A percentile compares a stretch with the other conserved stretches of the same genome.
phyloP scores from a whole-genome alignment of 1,284 basidiomycete species.

The Testicularia cyperi region DNA sequence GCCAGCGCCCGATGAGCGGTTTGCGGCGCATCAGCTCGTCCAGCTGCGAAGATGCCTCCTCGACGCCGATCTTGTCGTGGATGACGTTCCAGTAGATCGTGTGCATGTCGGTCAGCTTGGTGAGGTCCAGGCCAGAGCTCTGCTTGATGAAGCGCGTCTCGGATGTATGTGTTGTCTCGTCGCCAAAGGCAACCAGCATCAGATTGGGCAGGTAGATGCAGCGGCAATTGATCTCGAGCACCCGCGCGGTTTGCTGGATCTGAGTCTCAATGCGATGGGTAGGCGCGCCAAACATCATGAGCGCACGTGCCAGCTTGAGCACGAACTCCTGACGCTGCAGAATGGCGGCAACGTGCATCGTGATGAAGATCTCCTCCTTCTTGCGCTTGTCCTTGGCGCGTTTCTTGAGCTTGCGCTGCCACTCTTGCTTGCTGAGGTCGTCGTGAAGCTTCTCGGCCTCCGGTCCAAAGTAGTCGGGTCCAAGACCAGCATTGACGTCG shows the following conservation, averaged over 20 bases:
- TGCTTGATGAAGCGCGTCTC: slow-evolving; percentile 69
- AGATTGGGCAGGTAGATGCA: slow-evolving; percentile 85
- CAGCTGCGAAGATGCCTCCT: slow-evolving; percentile 73
- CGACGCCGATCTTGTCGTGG: slow-evolving; percentile 79
- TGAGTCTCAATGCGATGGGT: slow-evolving; percentile 83
- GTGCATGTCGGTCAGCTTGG: slow-evolving; percentile 69
- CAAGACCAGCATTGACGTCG: slow-evolving; percentile 21
- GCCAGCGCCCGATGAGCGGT: slow-evolving; percentile 57
- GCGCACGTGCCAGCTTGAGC: slow-evolving; percentile 79
- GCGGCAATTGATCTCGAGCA: slow-evolving; percentile 79
- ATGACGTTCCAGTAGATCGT: slow-evolving; percentile 83
- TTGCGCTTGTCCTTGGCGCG: slow-evolving; percentile 52
- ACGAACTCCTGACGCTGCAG: slow-evolving; percentile 85
- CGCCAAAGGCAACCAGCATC: slow-evolving; percentile 67
- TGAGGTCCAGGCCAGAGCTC: slow-evolving; percentile 50
- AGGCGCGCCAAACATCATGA: slow-evolving; percentile 96
- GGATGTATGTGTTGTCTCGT: slow-evolving; percentile 78
- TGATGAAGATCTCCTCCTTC: slow-evolving; percentile 66
- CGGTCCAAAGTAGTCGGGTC: slow-evolving; percentile 49
- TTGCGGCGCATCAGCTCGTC: slow-evolving; percentile 74
- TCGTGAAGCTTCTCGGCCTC: slow-evolving; percentile 33
- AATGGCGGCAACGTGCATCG: slow-evolving; percentile 83
- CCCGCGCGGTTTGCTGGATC: slow-evolving; percentile 79
- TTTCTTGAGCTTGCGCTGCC: slow-evolving; percentile 56
- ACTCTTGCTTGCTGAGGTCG: slow-evolving; percentile 42